phyloP scores from a whole-genome alignment of 805 yeast species.

The Huiozyma sinensis region DNA sequence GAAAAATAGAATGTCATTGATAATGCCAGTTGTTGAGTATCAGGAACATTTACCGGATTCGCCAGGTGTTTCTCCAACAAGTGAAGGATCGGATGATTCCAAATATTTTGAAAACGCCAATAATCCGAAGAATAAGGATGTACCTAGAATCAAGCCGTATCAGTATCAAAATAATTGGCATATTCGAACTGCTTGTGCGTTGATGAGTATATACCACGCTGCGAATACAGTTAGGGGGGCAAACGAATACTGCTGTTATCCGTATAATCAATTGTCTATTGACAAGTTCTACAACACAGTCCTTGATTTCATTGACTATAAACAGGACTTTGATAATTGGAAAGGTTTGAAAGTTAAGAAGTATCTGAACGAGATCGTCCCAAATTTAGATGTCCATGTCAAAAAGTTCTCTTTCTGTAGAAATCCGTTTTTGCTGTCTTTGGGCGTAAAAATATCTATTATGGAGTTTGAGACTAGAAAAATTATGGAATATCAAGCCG shows the following conservation, averaged over 20 bases:
- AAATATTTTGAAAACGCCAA: not conserved
- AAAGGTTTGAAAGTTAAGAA: slow-evolving; percentile 2
- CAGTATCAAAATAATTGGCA: slow-evolving; percentile 76
- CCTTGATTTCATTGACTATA: slow-evolving; percentile 69
- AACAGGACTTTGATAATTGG: slow-evolving; percentile 81
- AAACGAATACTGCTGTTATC: slow-evolving; percentile 8
- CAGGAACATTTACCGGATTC: not conserved
- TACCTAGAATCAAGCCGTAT: slow-evolving; percentile 21
- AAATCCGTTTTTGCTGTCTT: slow-evolving; percentile 68
- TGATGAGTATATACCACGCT: slow-evolving; percentile 43
- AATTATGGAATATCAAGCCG: slow-evolving; percentile 79
- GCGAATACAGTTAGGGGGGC: slow-evolving; percentile 33
- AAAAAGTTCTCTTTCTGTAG: slow-evolving; percentile 50
- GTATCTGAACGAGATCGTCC: not conserved
- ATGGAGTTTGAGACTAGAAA: slow-evolving; percentile 72
- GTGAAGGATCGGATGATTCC: not conserved
- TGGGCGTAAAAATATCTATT: slow-evolving; percentile 74
- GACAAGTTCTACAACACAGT: slow-evolving; percentile 56
- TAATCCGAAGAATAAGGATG: not conserved
- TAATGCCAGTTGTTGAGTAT: not conserved
- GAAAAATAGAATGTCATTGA: not conserved
- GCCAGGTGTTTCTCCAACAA: not conserved
- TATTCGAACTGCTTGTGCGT: slow-evolving; percentile 51
- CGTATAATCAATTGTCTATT: slow-evolving; percentile 24
- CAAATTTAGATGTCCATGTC: not conserved